Evolutionary conservation across 805 yeast species (phyloP).

Genomic region (Myxozyma vanderwaltii): DNA sequence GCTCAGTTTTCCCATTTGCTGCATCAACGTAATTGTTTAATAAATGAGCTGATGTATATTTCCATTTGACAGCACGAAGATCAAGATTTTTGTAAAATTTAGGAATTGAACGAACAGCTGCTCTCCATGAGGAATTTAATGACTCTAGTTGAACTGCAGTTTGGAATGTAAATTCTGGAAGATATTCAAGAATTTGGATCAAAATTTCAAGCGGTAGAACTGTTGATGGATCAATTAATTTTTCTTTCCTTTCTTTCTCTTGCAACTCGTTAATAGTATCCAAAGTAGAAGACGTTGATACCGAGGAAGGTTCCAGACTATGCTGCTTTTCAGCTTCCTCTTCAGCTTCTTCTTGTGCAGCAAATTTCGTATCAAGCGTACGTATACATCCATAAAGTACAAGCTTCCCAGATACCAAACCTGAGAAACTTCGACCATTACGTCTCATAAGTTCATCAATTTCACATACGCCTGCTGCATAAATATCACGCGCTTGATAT

Average conservation of each 20-base stretch:
- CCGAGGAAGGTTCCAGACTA: not conserved
- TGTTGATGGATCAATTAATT: constrained; percentile 18
- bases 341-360: not conserved
- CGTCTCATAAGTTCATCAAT: constrained; percentile 9
- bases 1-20: constrained; percentile 1
- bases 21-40: constrained; percentile 7
- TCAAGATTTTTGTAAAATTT: constrained; percentile 10
- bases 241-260: not conserved
- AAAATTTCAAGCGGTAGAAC: constrained; percentile 14
- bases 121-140: constrained; percentile 12
- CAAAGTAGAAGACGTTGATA: constrained; percentile 1
- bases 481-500: constrained; percentile 11
- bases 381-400: constrained; percentile 11
- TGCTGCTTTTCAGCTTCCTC: not conserved
- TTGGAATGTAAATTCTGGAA: constrained; percentile 12
- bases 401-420: constrained; percentile 13
- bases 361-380: constrained; percentile 9
- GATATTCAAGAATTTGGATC: constrained; percentile 11
- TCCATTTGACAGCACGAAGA: constrained; percentile 8
- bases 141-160: constrained; percentile 13
- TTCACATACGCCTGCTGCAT: constrained; percentile 9
- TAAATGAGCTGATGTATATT: not conserved
- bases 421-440: constrained; percentile 7
- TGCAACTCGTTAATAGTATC: not conserved
- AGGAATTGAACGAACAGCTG: constrained; percentile 11